phyloP scores from a whole-genome alignment of 208 protist genomes.

The Trypanosomatidae sp. region DNA sequence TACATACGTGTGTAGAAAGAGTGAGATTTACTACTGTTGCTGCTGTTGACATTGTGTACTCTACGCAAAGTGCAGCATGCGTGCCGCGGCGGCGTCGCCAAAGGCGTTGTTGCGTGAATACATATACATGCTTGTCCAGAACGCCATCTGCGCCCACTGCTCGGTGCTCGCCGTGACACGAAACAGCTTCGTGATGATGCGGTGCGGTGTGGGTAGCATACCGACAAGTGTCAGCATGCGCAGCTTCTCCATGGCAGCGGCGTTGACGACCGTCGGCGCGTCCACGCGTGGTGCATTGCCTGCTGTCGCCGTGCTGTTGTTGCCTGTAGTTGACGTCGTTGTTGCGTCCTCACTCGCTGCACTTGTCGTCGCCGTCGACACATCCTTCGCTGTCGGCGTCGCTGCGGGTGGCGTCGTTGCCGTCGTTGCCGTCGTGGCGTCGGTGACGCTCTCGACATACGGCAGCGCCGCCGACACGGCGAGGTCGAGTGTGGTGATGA shows the following conservation, averaged over 20 bases:
- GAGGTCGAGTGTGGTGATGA: slow-evolving; percentile 43
- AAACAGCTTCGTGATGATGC: slow-evolving; percentile 56
- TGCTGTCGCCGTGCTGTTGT: slow-evolving; percentile 1
- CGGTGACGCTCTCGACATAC: slow-evolving; percentile 15
- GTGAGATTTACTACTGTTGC: slow-evolving; percentile 3
- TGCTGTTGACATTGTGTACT: not conserved
- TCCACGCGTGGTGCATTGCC: slow-evolving; percentile 1
- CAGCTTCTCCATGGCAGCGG: slow-evolving; percentile 21
- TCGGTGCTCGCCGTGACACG: slow-evolving; percentile 42
- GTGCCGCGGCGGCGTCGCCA: slow-evolving; percentile 49
- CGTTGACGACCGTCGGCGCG: slow-evolving; percentile 14
- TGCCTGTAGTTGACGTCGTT: not conserved
- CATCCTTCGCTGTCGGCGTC: slow-evolving; percentile 7
- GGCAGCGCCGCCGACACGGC: slow-evolving; percentile 31
- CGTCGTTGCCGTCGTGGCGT: slow-evolving; percentile 5
- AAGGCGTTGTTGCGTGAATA: slow-evolving; percentile 18
- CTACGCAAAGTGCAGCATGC: slow-evolving; percentile 32
- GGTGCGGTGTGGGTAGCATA: slow-evolving; percentile 57
- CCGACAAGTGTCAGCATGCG: slow-evolving; percentile 62
- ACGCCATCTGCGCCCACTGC: slow-evolving; percentile 53
- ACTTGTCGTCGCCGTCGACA: not conserved
- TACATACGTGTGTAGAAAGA: not conserved
- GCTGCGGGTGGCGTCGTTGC: slow-evolving; percentile 7
- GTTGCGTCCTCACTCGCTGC: not conserved
- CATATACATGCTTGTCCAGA: slow-evolving; percentile 73